Percentiles rank a stretch among this genome's conserved stretches.
These are phyloP conservation scores for Kwoniella botswanensis DNA, from an alignment of 768 basidiomycete genomes.

Conservation along the genomic window DNA sequence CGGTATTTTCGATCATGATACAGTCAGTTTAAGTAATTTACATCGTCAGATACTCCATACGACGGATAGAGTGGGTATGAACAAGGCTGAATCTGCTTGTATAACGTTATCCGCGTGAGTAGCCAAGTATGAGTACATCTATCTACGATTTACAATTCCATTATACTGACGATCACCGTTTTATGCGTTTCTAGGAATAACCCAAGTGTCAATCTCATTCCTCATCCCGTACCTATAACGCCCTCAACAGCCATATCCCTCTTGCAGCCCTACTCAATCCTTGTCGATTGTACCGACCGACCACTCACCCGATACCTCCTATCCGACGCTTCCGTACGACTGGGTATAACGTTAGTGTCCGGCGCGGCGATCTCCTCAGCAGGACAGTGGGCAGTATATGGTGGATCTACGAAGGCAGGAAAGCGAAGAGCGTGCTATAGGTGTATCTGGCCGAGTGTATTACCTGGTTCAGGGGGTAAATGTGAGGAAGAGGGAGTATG, in stretches of 20 bases:
- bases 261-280: slow-evolving; percentile 70
- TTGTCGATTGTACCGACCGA: slow-evolving; percentile 95
- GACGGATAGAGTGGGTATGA: slow-evolving; percentile 70
- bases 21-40: slow-evolving; percentile 84
- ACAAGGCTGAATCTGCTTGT: slow-evolving; percentile 83
- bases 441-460: slow-evolving; percentile 85
- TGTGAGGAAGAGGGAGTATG: slow-evolving; percentile 90
- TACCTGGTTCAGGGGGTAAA: slow-evolving; percentile 65
- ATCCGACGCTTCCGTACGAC: slow-evolving; percentile 77
- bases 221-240: slow-evolving; percentile 65
- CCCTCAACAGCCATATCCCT: slow-evolving; percentile 64
- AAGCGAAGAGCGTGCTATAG: slow-evolving; percentile 85
- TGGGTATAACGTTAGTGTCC: slow-evolving; percentile 82
- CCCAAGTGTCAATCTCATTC: slow-evolving; percentile 68
- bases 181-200: slow-evolving; percentile 67
- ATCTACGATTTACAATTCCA: too few relatives aligned
- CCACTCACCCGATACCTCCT: slow-evolving; percentile 88
- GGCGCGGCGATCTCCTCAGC: slow-evolving; percentile 75
- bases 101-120: slow-evolving; percentile 69
- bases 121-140: background rate
- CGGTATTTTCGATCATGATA: slow-evolving; percentile 86
- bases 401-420: slow-evolving; percentile 53
- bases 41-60: slow-evolving; percentile 91
- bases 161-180: background rate
- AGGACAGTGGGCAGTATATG: slow-evolving; percentile 59